Conservation (phyloP, 1,284 basidiomycete species). For the Rhodotorula sp. region DNA sequence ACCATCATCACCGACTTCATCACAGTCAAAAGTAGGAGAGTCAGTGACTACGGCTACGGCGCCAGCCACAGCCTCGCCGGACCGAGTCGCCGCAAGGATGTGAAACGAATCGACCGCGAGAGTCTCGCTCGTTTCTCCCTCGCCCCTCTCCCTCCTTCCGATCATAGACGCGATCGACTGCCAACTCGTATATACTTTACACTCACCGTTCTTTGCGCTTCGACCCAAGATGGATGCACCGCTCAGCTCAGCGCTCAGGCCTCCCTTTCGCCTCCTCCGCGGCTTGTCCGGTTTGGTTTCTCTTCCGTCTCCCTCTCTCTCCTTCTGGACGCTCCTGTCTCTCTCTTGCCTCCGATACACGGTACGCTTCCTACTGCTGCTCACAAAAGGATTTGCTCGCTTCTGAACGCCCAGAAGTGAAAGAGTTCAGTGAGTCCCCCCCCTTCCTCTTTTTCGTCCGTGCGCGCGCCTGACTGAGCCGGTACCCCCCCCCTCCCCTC, state of each 20-base stretch:
- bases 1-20: too few species aligned
- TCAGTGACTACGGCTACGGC: too few species aligned
- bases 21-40: too few species aligned
- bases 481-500: neutral
- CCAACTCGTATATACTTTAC: neutral
- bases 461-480: neutral
- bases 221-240: neutral
- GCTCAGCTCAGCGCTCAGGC: neutral
- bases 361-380: neutral
- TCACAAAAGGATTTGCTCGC: too few species aligned
- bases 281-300: neutral
- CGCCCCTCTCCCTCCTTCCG: neutral
- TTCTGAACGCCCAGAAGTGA: too few species aligned
- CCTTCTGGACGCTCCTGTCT: neutral
- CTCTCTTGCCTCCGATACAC: neutral
- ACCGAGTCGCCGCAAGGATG: too few species aligned
- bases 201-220: neutral
- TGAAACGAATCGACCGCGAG: too few species aligned
- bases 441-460: too few species aligned
- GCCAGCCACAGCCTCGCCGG: neutral
- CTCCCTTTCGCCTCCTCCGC: neutral
- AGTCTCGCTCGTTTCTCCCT: too few species aligned
- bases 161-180: neutral
- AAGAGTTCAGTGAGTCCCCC: too few species aligned
- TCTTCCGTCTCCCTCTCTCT: neutral